phyloP scores from a whole-genome alignment of 2,329 filamentous ascomycete species.

The Penicillium sp. region DNA sequence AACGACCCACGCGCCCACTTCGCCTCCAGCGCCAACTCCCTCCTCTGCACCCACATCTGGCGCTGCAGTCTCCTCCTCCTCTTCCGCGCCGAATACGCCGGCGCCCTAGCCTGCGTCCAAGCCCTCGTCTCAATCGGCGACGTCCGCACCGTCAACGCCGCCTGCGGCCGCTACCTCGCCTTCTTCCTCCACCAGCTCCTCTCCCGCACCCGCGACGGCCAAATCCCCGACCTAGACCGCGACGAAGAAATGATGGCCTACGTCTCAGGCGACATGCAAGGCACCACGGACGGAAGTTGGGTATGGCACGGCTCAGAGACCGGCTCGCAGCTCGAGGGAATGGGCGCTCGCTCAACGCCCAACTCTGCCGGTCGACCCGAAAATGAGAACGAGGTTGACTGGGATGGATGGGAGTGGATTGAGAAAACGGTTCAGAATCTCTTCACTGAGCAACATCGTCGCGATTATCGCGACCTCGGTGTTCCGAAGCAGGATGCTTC shows the following conservation, averaged over 20 bases:
- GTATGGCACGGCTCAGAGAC: conserved; percentile 71
- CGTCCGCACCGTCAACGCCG: conserved; percentile 70
- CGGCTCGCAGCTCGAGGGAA: conserved; percentile 37
- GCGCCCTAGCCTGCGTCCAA: conserved; percentile 72
- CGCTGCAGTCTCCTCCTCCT: conserved; percentile 80
- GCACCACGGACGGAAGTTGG: conserved; percentile 76
- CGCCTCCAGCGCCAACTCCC: conserved; percentile 68
- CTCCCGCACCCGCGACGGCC: conserved; percentile 52
- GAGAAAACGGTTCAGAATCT: conserved; percentile 59
- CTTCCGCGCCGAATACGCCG: conserved; percentile 70
- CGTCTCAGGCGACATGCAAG: conserved; percentile 82
- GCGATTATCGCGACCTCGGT: conserved; percentile 21
- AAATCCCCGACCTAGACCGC: conserved; percentile 50
- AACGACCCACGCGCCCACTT: conserved; percentile 59
- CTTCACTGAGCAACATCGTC: conserved; percentile 40
- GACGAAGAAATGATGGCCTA: conserved; percentile 92
- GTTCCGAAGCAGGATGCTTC: conserved; percentile 15
- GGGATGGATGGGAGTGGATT: conserved; percentile 79
- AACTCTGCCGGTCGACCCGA: conserved; percentile 41
- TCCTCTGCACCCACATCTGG: conserved; percentile 83
- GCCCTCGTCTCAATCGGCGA: conserved; percentile 70
- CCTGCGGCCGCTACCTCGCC: conserved; percentile 77
- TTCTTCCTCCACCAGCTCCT: conserved; percentile 76
- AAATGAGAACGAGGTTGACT: conserved; percentile 63
- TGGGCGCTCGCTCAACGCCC: conserved; percentile 20